phyloP scores from a whole-genome alignment of 176 grass and related monocot species.

The Lolium multiflorum region DNA sequence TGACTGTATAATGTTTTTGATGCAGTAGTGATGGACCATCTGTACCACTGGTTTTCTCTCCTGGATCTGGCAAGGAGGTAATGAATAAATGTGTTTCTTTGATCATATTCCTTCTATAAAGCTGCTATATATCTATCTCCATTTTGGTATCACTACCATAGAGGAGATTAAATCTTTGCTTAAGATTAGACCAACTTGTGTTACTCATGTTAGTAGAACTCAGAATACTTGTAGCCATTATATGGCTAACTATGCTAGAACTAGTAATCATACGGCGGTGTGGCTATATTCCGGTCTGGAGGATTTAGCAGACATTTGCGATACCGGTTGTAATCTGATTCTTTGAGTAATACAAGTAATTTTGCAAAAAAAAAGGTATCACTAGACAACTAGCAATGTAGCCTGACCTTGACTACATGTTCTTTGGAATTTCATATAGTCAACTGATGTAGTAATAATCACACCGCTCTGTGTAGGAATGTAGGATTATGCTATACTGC shows the following conservation, averaged over 20 bases:
- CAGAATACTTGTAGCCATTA: too few species aligned
- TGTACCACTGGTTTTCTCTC: conserved; percentile 43
- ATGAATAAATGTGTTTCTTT: conserved; percentile 35
- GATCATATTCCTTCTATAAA: conserved; percentile 29
- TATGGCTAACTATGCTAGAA: too few species aligned
- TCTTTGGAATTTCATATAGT: conserved; percentile 5
- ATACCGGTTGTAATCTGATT: too few species aligned
- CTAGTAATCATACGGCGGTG: too few species aligned
- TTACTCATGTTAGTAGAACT: too few species aligned
- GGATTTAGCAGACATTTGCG: too few species aligned
- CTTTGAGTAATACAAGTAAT: too few species aligned
- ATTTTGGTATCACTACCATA: conserved; percentile 26
- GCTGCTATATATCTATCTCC: conserved; percentile 6
- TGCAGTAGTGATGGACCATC: conserved; percentile 63
- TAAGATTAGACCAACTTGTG: too few species aligned
- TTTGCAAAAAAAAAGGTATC: too few species aligned
- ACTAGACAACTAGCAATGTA: conserved; percentile 2
- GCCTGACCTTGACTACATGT: not conserved
- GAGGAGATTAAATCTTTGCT: too few species aligned
- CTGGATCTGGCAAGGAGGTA: conserved; percentile 71
- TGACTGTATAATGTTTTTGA: conserved; percentile 38
- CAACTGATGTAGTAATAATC: conserved; percentile 2
- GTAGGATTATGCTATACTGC: too few species aligned
- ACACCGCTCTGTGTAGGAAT: not conserved
- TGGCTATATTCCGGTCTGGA: too few species aligned